phyloP scores from a whole-genome alignment of 176 grass and related monocot genomes.

The Alopecurus myosuroides region DNA sequence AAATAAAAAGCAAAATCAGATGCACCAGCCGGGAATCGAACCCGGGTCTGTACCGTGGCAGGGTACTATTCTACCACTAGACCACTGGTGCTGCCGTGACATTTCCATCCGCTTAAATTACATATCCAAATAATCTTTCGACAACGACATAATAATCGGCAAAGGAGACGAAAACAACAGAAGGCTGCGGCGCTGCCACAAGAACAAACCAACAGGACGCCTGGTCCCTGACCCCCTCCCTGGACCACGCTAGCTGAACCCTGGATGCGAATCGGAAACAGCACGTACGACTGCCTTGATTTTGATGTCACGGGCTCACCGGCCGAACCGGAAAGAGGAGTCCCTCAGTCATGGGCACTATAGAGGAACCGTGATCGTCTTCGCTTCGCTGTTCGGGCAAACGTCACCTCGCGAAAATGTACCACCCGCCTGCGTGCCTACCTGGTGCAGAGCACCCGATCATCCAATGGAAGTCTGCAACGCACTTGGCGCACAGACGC shows the following conservation, averaged over 20 bases:
- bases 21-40: slow-evolving; percentile 55
- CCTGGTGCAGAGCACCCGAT: too few species aligned
- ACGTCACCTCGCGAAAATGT: too few species aligned
- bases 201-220: background rate
- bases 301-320: background rate
- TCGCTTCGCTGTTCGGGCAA: too few species aligned
- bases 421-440: too few species aligned
- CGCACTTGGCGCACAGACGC: background rate
- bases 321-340: background rate
- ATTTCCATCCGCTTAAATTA: background rate
- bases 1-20: rapidly evolving
- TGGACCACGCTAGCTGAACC: too few species aligned
- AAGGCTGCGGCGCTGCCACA: background rate
- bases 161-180: background rate
- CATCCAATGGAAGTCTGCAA: background rate
- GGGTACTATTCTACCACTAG: slow-evolving; percentile 39
- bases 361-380: too few species aligned
- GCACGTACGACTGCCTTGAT: background rate
- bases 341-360: too few species aligned
- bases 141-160: too few species aligned
- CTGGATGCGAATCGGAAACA: background rate
- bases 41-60: slow-evolving; percentile 71
- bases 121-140: too few species aligned
- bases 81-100: background rate
- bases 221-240: background rate